phyloP scores from a whole-genome alignment of 2,329 filamentous ascomycete species.

The Penicillium sp. region DNA sequence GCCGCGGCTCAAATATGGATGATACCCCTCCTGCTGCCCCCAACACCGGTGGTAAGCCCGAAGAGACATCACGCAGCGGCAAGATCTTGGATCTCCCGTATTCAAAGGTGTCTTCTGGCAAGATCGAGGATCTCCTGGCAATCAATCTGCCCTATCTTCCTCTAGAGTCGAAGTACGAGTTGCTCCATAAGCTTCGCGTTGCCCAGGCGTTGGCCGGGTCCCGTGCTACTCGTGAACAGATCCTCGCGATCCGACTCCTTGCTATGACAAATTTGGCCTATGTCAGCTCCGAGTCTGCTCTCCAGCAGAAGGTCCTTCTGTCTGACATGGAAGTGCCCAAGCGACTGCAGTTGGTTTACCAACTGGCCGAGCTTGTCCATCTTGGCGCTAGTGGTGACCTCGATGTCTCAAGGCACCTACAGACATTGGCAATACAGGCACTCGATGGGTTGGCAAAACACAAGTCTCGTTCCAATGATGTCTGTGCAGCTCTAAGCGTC shows the following conservation, averaged over 20 bases:
- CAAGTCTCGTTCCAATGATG: conserved; percentile 70
- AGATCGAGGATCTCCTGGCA: conserved; percentile 37
- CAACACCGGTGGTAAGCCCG: conserved; percentile 37
- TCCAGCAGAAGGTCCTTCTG: conserved; percentile 78
- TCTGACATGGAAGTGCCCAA: conserved; percentile 87
- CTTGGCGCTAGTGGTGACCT: conserved; percentile 66
- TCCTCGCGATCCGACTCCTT: conserved; percentile 75
- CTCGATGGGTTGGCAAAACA: conserved; percentile 82
- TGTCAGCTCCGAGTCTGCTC: conserved; percentile 75
- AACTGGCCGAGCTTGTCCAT: conserved; percentile 86
- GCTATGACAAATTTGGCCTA: conserved; percentile 89
- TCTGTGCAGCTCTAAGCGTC: conserved; percentile 84
- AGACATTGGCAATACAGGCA: conserved; percentile 74
- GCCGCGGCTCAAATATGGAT: conserved; percentile 41
- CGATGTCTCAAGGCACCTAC: conserved; percentile 67
- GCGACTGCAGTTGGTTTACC: conserved; percentile 82
- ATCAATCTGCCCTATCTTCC: conserved; percentile 60
- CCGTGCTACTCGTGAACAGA: conserved; percentile 63
- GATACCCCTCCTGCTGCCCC: conserved; percentile 50
- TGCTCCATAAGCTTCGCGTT: conserved; percentile 75
- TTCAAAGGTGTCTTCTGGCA: conserved; percentile 41
- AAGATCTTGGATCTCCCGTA: conserved; percentile 62
- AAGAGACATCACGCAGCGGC: conserved; percentile 40
- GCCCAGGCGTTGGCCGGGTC: conserved; percentile 73
- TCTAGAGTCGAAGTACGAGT: conserved; percentile 70